Evolutionary conservation across 352 stramenopile species (phyloP).

Genomic region (Phytophthora idaei): DNA sequence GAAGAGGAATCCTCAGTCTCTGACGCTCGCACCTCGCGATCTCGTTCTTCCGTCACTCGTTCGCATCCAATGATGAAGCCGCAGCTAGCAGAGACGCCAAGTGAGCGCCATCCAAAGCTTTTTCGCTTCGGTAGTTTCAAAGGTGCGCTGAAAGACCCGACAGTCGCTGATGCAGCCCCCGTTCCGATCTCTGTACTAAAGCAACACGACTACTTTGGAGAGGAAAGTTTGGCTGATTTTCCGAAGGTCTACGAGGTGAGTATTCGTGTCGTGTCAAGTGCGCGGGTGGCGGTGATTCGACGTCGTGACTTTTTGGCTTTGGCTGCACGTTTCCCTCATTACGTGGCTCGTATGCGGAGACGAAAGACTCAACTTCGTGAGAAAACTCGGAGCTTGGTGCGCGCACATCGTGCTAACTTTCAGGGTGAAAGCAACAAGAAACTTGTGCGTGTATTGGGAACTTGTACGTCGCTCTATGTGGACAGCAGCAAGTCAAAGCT

Average conservation of each 20-base stretch:
- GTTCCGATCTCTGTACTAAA: slow-evolving; percentile 57
- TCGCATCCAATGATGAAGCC: slow-evolving; percentile 10
- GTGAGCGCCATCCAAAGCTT: slow-evolving; percentile 16
- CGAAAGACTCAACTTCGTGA: slow-evolving; percentile 30
- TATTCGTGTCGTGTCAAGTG: slow-evolving; percentile 58
- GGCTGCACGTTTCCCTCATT: slow-evolving; percentile 47
- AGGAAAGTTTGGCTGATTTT: slow-evolving; percentile 53
- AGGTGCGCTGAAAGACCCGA: slow-evolving; percentile 15
- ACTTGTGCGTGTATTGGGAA: slow-evolving; percentile 46
- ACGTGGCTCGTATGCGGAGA: slow-evolving; percentile 23
- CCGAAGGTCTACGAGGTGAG: slow-evolving; percentile 52
- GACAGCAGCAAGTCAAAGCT: slow-evolving; percentile 42
- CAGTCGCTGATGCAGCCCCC: slow-evolving; percentile 18
- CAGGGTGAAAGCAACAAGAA: slow-evolving; percentile 48
- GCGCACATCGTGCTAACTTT: slow-evolving; percentile 49
- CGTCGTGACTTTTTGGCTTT: slow-evolving; percentile 47
- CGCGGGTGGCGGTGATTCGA: slow-evolving; percentile 52
- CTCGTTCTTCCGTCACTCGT: slow-evolving; percentile 10
- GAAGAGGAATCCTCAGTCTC: slow-evolving; percentile 7
- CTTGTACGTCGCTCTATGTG: slow-evolving; percentile 50
- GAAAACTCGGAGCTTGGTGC: slow-evolving; percentile 22
- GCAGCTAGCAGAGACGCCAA: slow-evolving; percentile 7
- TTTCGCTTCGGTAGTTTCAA: slow-evolving; percentile 31
- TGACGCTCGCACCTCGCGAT: neutral
- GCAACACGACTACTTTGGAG: slow-evolving; percentile 60